phyloP scores from a whole-genome alignment of 2,329 filamentous ascomycete genomes.

The Escovopsis weberi region DNA sequence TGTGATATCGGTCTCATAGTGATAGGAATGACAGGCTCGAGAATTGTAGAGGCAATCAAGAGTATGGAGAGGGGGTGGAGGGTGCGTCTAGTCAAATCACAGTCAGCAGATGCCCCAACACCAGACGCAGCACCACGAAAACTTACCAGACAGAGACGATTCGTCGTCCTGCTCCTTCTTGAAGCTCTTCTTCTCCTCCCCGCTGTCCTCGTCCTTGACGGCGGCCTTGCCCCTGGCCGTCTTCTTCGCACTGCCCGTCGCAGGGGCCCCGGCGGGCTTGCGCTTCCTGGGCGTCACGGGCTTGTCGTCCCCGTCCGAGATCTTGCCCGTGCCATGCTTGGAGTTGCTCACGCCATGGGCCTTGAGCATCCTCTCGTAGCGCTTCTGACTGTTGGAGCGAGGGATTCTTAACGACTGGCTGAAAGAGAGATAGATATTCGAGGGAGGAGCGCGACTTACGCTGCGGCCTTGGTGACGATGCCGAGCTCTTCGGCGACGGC shows the following conservation, averaged over 20 bases:
- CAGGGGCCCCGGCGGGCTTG: slow-evolving; percentile 11
- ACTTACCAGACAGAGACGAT: slow-evolving; percentile 15
- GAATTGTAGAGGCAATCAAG: too few relatives aligned
- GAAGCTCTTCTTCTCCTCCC: slow-evolving; percentile 6
- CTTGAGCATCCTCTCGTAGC: slow-evolving; percentile 53
- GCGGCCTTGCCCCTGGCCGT: slow-evolving; percentile 11
- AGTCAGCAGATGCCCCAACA: not conserved
- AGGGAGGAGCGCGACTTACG: slow-evolving; percentile 36
- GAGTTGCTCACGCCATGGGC: slow-evolving; percentile 30
- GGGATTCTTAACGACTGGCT: not conserved
- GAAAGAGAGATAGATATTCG: not conserved
- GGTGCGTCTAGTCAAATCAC: too few relatives aligned
- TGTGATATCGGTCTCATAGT: too few relatives aligned
- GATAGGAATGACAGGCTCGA: too few relatives aligned
- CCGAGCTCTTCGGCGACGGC: slow-evolving; percentile 48
- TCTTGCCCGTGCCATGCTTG: slow-evolving; percentile 5
- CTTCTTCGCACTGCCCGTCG: slow-evolving; percentile 13
- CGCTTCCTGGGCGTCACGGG: slow-evolving; percentile 15
- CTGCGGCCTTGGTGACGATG: slow-evolving; percentile 52
- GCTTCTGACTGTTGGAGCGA: slow-evolving; percentile 38
- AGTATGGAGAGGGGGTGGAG: too few relatives aligned
- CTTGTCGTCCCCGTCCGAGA: slow-evolving; percentile 2
- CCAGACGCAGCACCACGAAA: not conserved
- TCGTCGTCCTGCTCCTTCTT: slow-evolving; percentile 13
- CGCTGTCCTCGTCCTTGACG: slow-evolving; percentile 14